phyloP scores from a whole-genome alignment of 2,329 filamentous ascomycete genomes.

The Beauveria brongniartii region DNA sequence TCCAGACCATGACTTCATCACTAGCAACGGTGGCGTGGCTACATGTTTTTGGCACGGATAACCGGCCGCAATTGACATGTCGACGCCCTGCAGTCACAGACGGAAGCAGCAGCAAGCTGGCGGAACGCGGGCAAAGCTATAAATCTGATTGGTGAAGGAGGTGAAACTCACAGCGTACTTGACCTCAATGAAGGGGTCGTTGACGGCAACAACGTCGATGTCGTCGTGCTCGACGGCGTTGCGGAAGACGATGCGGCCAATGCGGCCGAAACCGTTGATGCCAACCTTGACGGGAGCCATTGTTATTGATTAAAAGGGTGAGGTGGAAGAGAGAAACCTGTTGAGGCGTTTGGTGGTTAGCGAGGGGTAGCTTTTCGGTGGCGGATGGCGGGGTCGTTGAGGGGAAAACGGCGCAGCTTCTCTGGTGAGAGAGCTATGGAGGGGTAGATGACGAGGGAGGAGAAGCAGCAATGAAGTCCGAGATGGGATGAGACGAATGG shows the following conservation, averaged over 20 bases:
- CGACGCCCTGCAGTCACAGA: background rate
- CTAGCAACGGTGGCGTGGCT: background rate
- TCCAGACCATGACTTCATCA: background rate
- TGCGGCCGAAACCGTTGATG: constrained; percentile 99
- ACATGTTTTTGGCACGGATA: background rate
- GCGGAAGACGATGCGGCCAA: constrained; percentile 98
- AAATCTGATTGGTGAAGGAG: background rate
- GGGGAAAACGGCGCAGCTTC: background rate
- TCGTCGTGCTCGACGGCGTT: constrained; percentile 88
- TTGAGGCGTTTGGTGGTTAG: constrained; percentile 10
- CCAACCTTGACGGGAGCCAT: constrained; percentile 64
- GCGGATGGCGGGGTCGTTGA: constrained; percentile 10
- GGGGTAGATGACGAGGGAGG: background rate
- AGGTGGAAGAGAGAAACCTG: background rate
- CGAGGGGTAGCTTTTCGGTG: constrained; percentile 1
- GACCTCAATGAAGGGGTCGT: constrained; percentile 98
- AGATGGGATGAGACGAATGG: background rate
- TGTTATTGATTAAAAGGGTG: constrained; percentile 23
- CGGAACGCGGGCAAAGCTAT: background rate
- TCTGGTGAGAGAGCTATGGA: background rate
- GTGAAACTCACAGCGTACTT: constrained; percentile 79
- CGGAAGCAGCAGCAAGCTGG: background rate
- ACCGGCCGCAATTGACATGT: background rate
- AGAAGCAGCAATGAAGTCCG: background rate
- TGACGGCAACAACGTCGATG: constrained; percentile 90